These are phyloP conservation scores for Theobroma grandiflorum DNA, from an alignment of 441 rosid genomes.

Conservation along the genomic window DNA sequence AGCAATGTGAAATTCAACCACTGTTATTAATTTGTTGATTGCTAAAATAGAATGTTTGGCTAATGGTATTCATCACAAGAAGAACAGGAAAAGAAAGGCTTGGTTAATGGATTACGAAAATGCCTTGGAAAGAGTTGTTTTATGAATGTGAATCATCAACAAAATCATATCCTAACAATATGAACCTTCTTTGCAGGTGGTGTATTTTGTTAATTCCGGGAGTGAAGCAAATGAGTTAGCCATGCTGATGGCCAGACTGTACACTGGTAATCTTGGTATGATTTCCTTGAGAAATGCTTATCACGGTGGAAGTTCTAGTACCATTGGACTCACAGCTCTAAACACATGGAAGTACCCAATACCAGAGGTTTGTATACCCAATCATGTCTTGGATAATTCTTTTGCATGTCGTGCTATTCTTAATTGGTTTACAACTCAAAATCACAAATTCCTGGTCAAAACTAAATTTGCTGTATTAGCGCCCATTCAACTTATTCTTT, in stretches of 20 bases:
- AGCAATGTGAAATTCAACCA: neutral
- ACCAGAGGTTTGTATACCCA: slow-evolving; percentile 60
- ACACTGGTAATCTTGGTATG: slow-evolving; percentile 84
- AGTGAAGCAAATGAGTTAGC: slow-evolving; percentile 96
- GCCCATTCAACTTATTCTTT: neutral
- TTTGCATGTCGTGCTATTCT: neutral
- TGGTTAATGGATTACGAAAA: neutral
- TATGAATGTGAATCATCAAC: neutral
- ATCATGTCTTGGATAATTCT: neutral
- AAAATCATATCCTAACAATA: neutral
- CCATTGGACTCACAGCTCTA: slow-evolving; percentile 86
- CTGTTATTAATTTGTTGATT: neutral
- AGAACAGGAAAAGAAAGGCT: neutral
- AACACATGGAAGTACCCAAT: slow-evolving; percentile 94
- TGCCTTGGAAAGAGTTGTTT: slow-evolving; percentile 3
- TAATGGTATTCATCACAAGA: neutral
- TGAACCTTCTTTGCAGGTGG: slow-evolving; percentile 63
- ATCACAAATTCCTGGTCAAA: neutral
- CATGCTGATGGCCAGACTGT: slow-evolving; percentile 93
- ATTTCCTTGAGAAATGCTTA: slow-evolving; percentile 91
- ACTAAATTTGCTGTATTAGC: neutral
- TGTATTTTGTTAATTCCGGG: slow-evolving; percentile 92
- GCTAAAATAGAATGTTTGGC: neutral
- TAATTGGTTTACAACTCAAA: neutral
- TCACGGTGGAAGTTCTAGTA: slow-evolving; percentile 93